A percentile compares a stretch with the other conserved stretches of the same genome.
These are phyloP conservation scores for Lolium multiflorum DNA, from an alignment of 176 grass and related monocot species.

Conservation along the genomic window DNA sequence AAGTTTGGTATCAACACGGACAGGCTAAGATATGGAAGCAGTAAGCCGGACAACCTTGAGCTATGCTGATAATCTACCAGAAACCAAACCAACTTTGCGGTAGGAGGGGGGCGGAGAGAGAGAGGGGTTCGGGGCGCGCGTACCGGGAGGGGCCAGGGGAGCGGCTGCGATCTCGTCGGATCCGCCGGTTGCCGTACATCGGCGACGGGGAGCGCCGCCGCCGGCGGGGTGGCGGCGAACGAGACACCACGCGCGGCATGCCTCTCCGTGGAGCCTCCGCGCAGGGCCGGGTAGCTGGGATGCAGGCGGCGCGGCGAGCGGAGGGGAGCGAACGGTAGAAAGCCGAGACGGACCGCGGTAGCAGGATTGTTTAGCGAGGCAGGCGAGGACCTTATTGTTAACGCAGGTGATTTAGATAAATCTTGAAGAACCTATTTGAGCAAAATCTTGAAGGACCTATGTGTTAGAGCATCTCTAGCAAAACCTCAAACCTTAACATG, in stretches of 20 bases:
- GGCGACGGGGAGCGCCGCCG: constrained; percentile 52
- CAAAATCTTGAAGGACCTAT: no score
- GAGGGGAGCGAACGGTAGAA: neutral
- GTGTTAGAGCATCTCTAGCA: no score
- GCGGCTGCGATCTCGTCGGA: constrained; percentile 45
- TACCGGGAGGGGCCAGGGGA: constrained; percentile 46
- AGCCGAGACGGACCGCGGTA: neutral
- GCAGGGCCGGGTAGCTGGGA: neutral
- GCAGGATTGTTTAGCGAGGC: no score
- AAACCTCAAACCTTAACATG: no score
- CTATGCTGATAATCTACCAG: neutral
- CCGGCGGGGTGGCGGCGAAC: constrained; percentile 43
- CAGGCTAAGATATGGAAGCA: neutral
- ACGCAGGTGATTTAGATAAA: no score
- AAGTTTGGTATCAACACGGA: neutral
- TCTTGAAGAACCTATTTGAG: no score
- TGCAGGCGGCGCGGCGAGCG: neutral
- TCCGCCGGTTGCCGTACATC: constrained; percentile 25
- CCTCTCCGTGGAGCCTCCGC: neutral
- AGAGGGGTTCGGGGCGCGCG: no score
- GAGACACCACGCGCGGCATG: constrained; percentile 52
- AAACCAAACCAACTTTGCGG: neutral
- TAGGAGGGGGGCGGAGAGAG: neutral
- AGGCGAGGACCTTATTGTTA: no score
- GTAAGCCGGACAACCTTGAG: neutral